Percentiles rank a stretch among this genome's conserved stretches.
phyloP scores from a whole-genome alignment of 768 basidiomycete species.

The Cytidiella melzeri region DNA sequence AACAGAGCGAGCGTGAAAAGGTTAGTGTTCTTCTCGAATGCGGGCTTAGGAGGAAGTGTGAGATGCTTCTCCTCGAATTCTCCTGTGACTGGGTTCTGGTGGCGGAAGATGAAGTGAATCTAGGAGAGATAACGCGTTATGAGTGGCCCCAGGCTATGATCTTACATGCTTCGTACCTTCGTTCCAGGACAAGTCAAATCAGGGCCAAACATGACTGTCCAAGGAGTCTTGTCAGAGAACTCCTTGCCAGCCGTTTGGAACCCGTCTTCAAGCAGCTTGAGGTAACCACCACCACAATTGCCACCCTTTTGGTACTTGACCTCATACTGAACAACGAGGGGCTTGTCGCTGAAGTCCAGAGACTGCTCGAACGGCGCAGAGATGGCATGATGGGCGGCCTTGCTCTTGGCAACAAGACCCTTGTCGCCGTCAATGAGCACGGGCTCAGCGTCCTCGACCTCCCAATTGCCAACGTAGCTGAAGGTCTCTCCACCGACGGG shows the following conservation, averaged over 20 bases:
- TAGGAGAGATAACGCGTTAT: slow-evolving; percentile 24
- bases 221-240: slow-evolving; percentile 90
- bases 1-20: slow-evolving; percentile 92
- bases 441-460: slow-evolving; percentile 81
- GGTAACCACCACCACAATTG: slow-evolving; percentile 97
- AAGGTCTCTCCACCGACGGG: slow-evolving; percentile 93
- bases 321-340: slow-evolving; percentile 95
- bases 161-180: slow-evolving; percentile 47
- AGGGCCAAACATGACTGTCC: slow-evolving; percentile 97
- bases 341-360: slow-evolving; percentile 76
- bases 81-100: slow-evolving; percentile 89
- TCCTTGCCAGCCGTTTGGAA: slow-evolving; percentile 93
- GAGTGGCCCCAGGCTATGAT: not conserved
- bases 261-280: slow-evolving; percentile 92
- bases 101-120: slow-evolving; percentile 99
- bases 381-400: slow-evolving; percentile 98
- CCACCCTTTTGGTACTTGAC: slow-evolving; percentile 99
- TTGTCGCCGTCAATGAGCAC: slow-evolving; percentile 79
- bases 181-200: slow-evolving; percentile 91
- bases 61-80: slow-evolving; percentile 98
- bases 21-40: slow-evolving; percentile 81
- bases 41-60: slow-evolving; percentile 66
- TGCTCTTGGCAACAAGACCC: slow-evolving; percentile 92
- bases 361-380: slow-evolving; percentile 81
- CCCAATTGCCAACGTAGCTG: slow-evolving; percentile 96